phyloP scores from a whole-genome alignment of 148 eudicot genomes.

The Rhododendron williamsianum region DNA sequence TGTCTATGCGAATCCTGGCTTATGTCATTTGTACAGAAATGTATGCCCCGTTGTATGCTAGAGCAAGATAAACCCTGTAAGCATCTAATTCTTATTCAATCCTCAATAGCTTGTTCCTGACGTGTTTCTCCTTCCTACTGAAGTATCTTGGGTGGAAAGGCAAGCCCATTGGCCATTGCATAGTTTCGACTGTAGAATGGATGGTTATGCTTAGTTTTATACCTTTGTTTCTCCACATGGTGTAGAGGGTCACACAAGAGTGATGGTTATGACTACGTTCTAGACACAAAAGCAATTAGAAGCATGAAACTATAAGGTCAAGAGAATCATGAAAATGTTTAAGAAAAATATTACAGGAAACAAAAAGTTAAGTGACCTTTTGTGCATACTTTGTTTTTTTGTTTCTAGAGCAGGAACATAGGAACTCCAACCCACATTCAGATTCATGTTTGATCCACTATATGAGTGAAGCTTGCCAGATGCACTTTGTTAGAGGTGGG shows the following conservation, averaged over 20 bases:
- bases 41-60: not conserved
- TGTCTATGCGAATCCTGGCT: not conserved
- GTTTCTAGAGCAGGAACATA: not conserved
- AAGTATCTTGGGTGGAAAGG: not conserved
- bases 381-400: not conserved
- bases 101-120: not conserved
- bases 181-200: not conserved
- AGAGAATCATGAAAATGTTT: not conserved
- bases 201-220: not conserved
- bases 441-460: not conserved
- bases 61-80: not conserved
- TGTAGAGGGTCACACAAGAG: not conserved
- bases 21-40: not conserved
- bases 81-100: not conserved
- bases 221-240: not conserved
- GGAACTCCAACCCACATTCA: not conserved
- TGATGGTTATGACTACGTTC: not conserved
- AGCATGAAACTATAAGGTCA: not conserved
- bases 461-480: not conserved
- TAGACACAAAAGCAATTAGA: not conserved
- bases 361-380: not conserved
- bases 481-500: not conserved
- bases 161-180: not conserved
- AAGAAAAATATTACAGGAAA: not conserved
- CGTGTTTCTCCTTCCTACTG: not conserved